phyloP scores from a whole-genome alignment of 2,329 filamentous ascomycete species.

The Aphanocladium album region DNA sequence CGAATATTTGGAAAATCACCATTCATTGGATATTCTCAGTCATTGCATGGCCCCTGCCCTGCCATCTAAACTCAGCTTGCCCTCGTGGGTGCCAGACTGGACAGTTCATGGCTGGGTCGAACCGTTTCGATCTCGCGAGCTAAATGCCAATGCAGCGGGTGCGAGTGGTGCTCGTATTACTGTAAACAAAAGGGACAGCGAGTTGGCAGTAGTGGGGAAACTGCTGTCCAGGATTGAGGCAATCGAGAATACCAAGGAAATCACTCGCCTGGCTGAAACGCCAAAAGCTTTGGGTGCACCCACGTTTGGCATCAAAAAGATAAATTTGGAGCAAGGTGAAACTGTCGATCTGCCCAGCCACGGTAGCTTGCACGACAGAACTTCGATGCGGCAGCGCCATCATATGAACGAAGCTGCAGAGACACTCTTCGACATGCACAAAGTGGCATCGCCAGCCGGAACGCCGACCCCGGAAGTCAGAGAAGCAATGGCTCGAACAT shows the following conservation, averaged over 20 bases:
- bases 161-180: background rate
- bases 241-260: background rate
- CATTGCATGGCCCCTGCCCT: constrained; percentile 3
- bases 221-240: background rate
- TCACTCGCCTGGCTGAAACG: background rate
- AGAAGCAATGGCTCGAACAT: background rate
- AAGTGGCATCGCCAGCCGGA: background rate
- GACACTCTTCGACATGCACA: background rate
- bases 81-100: constrained; percentile 17
- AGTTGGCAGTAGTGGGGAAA: background rate
- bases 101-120: constrained; percentile 15
- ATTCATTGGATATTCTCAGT: background rate
- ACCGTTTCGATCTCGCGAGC: constrained; percentile 6
- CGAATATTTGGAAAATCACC: background rate
- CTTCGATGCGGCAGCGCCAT: background rate
- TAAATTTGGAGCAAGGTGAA: background rate
- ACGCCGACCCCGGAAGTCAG: background rate
- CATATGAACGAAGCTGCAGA: background rate
- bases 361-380: background rate
- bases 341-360: background rate
- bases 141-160: background rate
- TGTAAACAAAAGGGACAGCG: background rate
- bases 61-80: constrained; percentile 4
- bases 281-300: background rate
- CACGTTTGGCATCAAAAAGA: background rate